Evolutionary conservation across 495 filamentous ascomycete species (phyloP).

Genomic region (Lasiosphaeris hirsuta): DNA sequence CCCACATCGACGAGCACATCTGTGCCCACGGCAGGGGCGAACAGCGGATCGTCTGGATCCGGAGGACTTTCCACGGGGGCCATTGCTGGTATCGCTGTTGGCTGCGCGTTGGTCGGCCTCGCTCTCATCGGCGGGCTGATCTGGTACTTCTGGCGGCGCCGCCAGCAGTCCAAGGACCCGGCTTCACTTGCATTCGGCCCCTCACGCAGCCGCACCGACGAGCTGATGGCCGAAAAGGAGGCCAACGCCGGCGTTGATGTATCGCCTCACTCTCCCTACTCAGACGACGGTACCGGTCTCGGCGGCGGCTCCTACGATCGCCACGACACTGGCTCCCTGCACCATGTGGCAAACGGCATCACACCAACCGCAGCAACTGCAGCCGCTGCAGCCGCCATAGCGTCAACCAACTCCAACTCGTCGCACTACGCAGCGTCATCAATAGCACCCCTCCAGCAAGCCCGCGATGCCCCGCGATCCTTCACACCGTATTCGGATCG

Average conservation of each 20-base stretch:
- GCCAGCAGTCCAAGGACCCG: conserved; percentile 14
- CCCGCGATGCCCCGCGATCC: conserved; percentile 17
- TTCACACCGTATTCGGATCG: conserved; percentile 41
- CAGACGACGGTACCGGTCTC: conserved; percentile 29
- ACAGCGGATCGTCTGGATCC: background rate
- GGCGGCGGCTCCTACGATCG: background rate
- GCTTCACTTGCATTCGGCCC: conserved; percentile 9
- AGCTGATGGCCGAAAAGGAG: conserved; percentile 44
- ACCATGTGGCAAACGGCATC: background rate
- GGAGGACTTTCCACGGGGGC: conserved; percentile 33
- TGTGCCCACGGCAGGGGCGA: background rate
- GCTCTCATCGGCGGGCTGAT: conserved; percentile 28
- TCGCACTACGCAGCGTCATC: conserved; percentile 10
- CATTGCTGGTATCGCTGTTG: conserved; percentile 44
- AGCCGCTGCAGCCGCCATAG: conserved; percentile 2
- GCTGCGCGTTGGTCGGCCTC: conserved; percentile 32
- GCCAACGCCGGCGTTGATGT: conserved; percentile 28
- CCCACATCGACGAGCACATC: background rate
- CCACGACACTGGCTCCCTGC: conserved; percentile 7
- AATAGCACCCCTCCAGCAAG: background rate
- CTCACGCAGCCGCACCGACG: conserved; percentile 23
- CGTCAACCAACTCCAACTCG: background rate
- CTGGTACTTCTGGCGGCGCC: conserved; percentile 38
- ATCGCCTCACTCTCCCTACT: conserved; percentile 37
- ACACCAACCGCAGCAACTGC: background rate